Evolutionary conservation across 345 rosid genomes (phyloP), one percentile per base, ranked within the genome.

Genomic region (Crucihimalaya himalaica): DNA sequence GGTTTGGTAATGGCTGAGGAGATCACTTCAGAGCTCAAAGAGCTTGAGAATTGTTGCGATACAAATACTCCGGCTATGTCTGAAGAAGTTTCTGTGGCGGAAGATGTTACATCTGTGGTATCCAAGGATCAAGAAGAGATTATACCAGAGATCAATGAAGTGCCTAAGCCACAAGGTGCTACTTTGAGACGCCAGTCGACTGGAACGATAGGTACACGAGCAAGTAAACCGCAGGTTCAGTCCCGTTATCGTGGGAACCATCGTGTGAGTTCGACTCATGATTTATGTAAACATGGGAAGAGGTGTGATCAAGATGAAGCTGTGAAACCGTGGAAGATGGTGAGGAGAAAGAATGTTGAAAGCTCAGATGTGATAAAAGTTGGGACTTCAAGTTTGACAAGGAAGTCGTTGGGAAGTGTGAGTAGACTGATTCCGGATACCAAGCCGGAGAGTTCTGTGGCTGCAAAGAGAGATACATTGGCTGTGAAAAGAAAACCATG

Each of bases 251-350:
- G 83, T n/a, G 83, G 83, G 46, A 63, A 84, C 21, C 61, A 65
- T 79, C 81, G 82, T 18, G 70, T 80, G 42, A 81, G 83, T 60
- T 91, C 98, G n/a, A 86, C 83, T 75, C 98, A 91, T 82, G 97
- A 93, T 74, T 57, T 77, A 46, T 93, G 98, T 78, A 93, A 93
- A 77, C 86, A 76, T 27, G 93, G 70, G 42, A 72, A 27, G 68
- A 70, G 23, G 18, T 77, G 53, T 80, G 81, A 50, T 43, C 37
- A 8, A n/a, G 59, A 62, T 27, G 84, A 81, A 70, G 74, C 56
- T 6, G 80, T 64, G 70, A 84, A 79, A 57, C 73, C 80, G 10
- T 80, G 81, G 73, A 67, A 43, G 72, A 64, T 71, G 59, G 45
- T 4, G 21, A 57, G 62, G 66, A 76, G 59, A 45, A 80, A 68